Conservation (phyloP, 2,329 filamentous ascomycete genomes). For the Paecilomyces niveus region DNA sequence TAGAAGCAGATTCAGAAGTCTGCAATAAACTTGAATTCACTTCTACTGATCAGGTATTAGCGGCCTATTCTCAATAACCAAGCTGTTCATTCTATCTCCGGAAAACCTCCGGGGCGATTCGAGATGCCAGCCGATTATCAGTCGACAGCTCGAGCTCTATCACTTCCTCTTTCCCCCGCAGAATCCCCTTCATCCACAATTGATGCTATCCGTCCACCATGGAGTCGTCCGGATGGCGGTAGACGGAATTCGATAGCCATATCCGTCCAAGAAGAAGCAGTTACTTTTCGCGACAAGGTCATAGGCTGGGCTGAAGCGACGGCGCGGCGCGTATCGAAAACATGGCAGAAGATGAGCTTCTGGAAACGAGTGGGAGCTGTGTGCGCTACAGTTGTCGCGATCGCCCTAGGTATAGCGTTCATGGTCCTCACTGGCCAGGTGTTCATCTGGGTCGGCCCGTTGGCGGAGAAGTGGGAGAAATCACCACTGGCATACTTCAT, state of each 20-base stretch:
- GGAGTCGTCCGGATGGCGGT: conserved; percentile 41
- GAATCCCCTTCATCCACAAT: conserved; percentile 40
- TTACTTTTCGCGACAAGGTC: conserved; percentile 29
- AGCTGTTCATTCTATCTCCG: not conserved
- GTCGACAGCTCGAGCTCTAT: conserved; percentile 46
- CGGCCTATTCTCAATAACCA: not conserved
- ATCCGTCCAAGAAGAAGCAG: conserved; percentile 21
- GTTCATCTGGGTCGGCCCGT: conserved; percentile 66
- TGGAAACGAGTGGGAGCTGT: conserved; percentile 57
- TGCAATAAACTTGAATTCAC: not conserved
- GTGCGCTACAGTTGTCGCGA: conserved; percentile 43
- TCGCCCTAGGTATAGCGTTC: conserved; percentile 58
- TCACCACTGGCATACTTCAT: conserved; percentile 65
- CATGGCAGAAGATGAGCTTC: conserved; percentile 36
- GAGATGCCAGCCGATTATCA: conserved; percentile 44
- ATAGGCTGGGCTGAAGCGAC: conserved; percentile 29
- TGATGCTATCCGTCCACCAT: conserved; percentile 41
- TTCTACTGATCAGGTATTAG: not conserved
- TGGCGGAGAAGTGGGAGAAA: conserved; percentile 69
- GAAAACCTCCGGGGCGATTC: not conserved
- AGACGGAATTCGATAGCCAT: conserved; percentile 33
- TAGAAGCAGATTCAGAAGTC: not conserved
- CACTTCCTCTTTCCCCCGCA: conserved; percentile 42
- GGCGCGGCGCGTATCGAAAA: conserved; percentile 23
- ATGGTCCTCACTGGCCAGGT: conserved; percentile 73